phyloP scores from a whole-genome alignment of 1,284 basidiomycete genomes.

The Ustilago tritici region DNA sequence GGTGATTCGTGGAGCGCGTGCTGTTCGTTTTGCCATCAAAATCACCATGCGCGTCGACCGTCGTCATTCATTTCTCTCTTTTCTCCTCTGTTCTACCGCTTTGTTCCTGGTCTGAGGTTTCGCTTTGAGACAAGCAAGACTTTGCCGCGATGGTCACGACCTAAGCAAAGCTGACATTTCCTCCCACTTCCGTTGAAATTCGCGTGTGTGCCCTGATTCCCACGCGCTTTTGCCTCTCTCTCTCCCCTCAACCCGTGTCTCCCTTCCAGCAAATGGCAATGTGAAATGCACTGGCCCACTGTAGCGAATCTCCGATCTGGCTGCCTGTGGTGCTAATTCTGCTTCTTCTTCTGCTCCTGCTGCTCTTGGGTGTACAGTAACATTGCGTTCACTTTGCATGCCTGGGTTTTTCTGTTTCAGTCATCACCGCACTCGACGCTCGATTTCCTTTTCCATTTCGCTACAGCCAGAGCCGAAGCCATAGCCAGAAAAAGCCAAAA shows the following conservation, averaged over 20 bases:
- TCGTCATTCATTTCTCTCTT: conserved; percentile 39
- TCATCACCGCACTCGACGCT: background rate
- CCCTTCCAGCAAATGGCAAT: background rate
- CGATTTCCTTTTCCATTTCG: conserved; percentile 1
- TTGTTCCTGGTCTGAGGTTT: conserved; percentile 3
- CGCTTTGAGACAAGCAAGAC: background rate
- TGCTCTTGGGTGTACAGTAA: background rate
- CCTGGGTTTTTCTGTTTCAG: conserved; percentile 9
- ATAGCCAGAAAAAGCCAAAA: background rate
- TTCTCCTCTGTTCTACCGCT: background rate
- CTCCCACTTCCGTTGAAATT: background rate
- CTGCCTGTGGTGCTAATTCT: conserved; percentile 4
- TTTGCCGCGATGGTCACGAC: conserved; percentile 13
- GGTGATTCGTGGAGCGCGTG: background rate
- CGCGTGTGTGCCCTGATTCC: background rate
- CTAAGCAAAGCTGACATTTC: background rate
- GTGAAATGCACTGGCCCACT: background rate
- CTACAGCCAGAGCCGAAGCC: background rate
- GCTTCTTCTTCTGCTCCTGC: background rate
- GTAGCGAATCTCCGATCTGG: conserved; percentile 24
- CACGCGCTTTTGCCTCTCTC: conserved; percentile 1
- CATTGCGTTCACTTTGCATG: conserved; percentile 4
- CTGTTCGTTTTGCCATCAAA: conserved; percentile 10
- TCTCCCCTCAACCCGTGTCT: background rate
- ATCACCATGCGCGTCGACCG: conserved; percentile 14